A percentile compares a stretch with the other conserved stretches of the same genome.
Conservation (phyloP, 108 stramenopile species). For the Nitzschia sp. region DNA sequence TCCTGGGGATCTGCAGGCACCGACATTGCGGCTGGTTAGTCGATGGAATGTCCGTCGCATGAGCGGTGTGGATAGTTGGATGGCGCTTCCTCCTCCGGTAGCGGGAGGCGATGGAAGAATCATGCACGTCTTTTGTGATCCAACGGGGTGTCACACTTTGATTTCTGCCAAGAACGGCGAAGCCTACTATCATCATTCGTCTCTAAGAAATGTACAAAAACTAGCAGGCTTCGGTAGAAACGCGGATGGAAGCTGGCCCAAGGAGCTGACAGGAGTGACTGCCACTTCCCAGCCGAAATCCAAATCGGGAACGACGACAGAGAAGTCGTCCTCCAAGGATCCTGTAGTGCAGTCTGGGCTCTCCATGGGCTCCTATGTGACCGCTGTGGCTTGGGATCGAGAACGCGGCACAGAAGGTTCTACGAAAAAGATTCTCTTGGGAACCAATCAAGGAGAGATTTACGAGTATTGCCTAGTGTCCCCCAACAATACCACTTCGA, state of each 20-base stretch:
- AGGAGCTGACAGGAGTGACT: constrained; percentile 40
- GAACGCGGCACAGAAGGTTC: constrained; percentile 84
- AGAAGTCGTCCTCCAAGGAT: constrained; percentile 10
- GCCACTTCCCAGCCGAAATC: constrained; percentile 17
- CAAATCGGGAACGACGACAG: constrained; percentile 8
- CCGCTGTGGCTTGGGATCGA: constrained; percentile 83
- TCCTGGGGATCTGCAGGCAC: constrained; percentile 11
- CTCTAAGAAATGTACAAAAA: constrained; percentile 44
- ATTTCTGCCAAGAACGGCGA: constrained; percentile 79
- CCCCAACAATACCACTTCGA: constrained; percentile 28
- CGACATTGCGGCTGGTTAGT: constrained; percentile 46
- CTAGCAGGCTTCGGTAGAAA: constrained; percentile 75
- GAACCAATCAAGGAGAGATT: constrained; percentile 75
- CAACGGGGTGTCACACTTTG: constrained; percentile 80
- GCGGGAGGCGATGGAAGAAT: constrained; percentile 49
- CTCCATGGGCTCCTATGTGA: constrained; percentile 74
- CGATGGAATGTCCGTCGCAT: constrained; percentile 64
- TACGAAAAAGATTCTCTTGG: constrained; percentile 70
- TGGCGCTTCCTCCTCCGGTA: constrained; percentile 45
- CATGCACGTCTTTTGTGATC: constrained; percentile 76
- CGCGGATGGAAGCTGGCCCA: constrained; percentile 51
- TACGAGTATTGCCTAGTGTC: constrained; percentile 75
- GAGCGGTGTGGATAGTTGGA: constrained; percentile 45
- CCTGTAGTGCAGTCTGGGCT: constrained; percentile 55
- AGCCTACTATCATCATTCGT: constrained; percentile 78